These are phyloP conservation scores for Thielaviopsis ethacetica DNA, from an alignment of 2,329 filamentous ascomycete genomes.

Conservation along the genomic window DNA sequence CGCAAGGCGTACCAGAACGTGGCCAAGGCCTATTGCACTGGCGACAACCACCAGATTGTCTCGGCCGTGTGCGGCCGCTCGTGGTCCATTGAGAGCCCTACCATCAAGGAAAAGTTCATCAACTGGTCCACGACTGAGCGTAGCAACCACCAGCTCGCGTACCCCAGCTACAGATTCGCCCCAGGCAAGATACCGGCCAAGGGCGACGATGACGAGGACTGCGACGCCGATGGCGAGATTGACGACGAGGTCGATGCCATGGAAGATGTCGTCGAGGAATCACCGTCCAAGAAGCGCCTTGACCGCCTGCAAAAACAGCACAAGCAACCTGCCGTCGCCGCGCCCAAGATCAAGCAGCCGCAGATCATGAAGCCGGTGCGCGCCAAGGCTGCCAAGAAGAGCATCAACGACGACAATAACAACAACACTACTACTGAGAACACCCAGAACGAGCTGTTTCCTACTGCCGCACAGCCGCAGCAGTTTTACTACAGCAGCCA, in stretches of 20 bases:
- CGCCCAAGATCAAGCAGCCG: background rate
- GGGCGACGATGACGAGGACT: constrained; percentile 22
- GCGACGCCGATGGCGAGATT: constrained; percentile 20
- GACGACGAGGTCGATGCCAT: constrained; percentile 12
- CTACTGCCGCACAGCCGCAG: background rate
- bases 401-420: too few relatives aligned
- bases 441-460: background rate
- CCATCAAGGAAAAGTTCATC: constrained; percentile 60
- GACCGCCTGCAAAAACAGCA: background rate
- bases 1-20: constrained; percentile 81
- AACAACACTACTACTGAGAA: too few relatives aligned
- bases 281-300: background rate
- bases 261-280: background rate
- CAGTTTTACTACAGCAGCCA: background rate
- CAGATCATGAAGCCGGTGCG: background rate
- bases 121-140: constrained; percentile 65
- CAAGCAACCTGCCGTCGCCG: background rate
- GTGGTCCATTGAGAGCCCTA: constrained; percentile 67
- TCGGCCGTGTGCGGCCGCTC: constrained; percentile 74
- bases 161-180: constrained; percentile 88
- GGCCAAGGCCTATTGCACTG: constrained; percentile 61
- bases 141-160: constrained; percentile 67
- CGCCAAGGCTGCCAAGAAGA: too few relatives aligned
- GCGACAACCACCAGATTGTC: constrained; percentile 88
- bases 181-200: constrained; percentile 49